Evolutionary conservation across 2,329 filamentous ascomycete species (phyloP), one percentile per base, ranked within the genome.

Genomic region (Pseudogymnoascus sp.): DNA sequence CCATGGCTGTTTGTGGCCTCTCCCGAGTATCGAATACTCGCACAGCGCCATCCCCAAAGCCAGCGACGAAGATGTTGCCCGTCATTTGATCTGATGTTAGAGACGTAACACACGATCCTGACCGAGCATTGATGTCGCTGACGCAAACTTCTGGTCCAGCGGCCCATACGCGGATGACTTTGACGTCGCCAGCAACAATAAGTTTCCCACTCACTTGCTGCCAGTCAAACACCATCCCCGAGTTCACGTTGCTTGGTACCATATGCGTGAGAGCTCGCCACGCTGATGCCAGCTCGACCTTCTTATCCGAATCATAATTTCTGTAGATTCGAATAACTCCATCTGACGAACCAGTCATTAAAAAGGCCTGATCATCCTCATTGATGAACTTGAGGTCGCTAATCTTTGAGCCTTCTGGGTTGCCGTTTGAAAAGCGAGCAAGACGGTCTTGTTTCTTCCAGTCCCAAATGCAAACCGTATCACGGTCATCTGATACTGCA

Each of bases 361-460:
- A 78, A 67, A 97, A 85, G 2, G 93, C 95, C 72, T 96, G 91
- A 73, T 99, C 95, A 70, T 99, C 95, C 75, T 99, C 95, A 69
- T 99, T 99, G 79, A 99, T 96, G 75, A 97, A 97, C 63, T 92
- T 90, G 73, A 97, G 87, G 74, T 97, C 93, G 62, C 92, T 96
- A 70, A 99, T 96, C 69, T 87, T 91, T 26, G 92, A 96, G 2
- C 93, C 91, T 33, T 87, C 81, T 0, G 95, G 95, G 71, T 99
- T 99, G 59, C 91, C 93, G 71, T 97, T 97, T 29, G 90, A 96
- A 76, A 99, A 99, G 63, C 89, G 87, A 72, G 86, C 90, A 67
- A 96, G 79, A 35, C 88, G 85, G 60, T 81, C 82, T 67, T 89
- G 86, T 62, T 84, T 85, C 75, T 91, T 87, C 89, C 93, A 99